phyloP scores from a whole-genome alignment of 805 yeast genomes.

The Wickerhamiella domercqiae region DNA sequence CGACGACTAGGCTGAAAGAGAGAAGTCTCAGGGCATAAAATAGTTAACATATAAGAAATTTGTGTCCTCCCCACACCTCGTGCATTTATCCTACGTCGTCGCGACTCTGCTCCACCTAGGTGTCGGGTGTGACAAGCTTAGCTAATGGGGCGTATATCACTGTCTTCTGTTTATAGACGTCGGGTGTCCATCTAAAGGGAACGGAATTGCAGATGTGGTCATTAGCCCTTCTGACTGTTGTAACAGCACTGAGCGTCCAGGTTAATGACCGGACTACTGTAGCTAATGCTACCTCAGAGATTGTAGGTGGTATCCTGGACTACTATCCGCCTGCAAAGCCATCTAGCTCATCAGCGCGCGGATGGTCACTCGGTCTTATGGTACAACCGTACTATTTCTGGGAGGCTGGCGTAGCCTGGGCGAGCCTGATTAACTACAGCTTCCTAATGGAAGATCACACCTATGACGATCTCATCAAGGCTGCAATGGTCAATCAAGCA shows the following conservation, averaged over 20 bases:
- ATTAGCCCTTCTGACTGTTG: too few species aligned
- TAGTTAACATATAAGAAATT: too few species aligned
- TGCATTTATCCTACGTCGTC: too few species aligned
- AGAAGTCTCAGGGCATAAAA: too few species aligned
- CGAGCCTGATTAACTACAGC: constrained; percentile 60
- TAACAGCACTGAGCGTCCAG: neutral
- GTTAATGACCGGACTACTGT: constrained; percentile 9
- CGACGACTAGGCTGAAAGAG: too few species aligned
- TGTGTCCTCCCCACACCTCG: too few species aligned
- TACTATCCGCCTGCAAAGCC: constrained; percentile 34
- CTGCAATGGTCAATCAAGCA: constrained; percentile 50
- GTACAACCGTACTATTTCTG: constrained; percentile 74
- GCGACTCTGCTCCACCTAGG: too few species aligned
- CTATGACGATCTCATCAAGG: constrained; percentile 38
- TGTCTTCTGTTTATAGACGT: too few species aligned
- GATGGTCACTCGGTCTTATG: constrained; percentile 63
- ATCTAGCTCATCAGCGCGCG: constrained; percentile 40
- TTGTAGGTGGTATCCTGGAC: constrained; percentile 63
- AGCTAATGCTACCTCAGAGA: constrained; percentile 37
- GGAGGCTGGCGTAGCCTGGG: constrained; percentile 73
- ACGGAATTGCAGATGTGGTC: too few species aligned
- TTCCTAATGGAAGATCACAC: constrained; percentile 54
- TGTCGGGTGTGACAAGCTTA: too few species aligned
- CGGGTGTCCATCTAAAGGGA: too few species aligned
- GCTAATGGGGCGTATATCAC: too few species aligned